Evolutionary conservation across 495 filamentous ascomycete species (phyloP).

Genomic region (Penicillium flavigenum): DNA sequence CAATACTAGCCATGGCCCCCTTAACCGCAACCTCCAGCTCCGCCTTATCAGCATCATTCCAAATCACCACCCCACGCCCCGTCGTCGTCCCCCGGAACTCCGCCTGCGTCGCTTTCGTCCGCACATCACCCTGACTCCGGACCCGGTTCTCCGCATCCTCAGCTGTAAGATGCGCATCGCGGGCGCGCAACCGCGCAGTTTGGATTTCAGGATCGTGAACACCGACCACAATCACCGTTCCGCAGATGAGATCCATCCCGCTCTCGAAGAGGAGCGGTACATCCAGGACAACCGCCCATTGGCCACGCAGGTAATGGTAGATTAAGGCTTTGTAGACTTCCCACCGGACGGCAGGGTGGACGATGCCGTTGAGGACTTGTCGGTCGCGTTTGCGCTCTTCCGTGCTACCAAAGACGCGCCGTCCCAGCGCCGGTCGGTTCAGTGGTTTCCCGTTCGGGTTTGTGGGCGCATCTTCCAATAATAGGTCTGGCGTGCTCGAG

Average conservation of each 20-base stretch:
- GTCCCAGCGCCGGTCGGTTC: slow-evolving; percentile 81
- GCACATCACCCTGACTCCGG: slow-evolving; percentile 76
- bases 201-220: slow-evolving; percentile 73
- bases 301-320: slow-evolving; percentile 63
- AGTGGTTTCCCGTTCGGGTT: slow-evolving; percentile 62
- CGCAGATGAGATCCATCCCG: slow-evolving; percentile 76
- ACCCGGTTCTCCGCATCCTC: slow-evolving; percentile 85
- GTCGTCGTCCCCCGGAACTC: slow-evolving; percentile 57
- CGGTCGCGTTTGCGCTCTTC: slow-evolving; percentile 65
- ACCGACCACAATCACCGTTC: slow-evolving; percentile 79
- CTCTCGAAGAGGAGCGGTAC: slow-evolving; percentile 89
- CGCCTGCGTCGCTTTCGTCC: slow-evolving; percentile 72
- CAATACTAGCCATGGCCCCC: slow-evolving; percentile 60
- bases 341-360: slow-evolving; percentile 80
- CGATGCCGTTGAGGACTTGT: slow-evolving; percentile 77
- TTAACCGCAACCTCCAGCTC: slow-evolving; percentile 64
- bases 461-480: slow-evolving; percentile 48
- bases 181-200: slow-evolving; percentile 67
- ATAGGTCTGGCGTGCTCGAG: slow-evolving; percentile 77
- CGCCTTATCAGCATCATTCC: slow-evolving; percentile 76
- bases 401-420: slow-evolving; percentile 76
- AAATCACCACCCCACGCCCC: slow-evolving; percentile 69
- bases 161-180: slow-evolving; percentile 68
- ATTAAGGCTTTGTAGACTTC: slow-evolving; percentile 71
- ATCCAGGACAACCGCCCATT: slow-evolving; percentile 90